Base-by-base conservation (phyloP, 1,139 yeast genomes). In the Casaregolazyma lundiana region DNA sequence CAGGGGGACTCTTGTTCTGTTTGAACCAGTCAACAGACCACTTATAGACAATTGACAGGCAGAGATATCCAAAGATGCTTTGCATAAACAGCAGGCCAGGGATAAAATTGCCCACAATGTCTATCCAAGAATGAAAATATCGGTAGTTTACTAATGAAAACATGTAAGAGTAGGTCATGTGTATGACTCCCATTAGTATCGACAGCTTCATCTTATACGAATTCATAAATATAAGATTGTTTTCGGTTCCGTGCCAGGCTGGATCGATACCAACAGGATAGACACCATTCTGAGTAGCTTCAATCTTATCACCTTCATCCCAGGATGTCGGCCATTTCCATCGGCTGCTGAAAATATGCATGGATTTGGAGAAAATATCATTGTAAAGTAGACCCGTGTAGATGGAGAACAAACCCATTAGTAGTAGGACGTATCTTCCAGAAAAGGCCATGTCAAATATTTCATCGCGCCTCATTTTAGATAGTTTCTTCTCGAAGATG, bases 211-310 rank as follows among this genome's bases (percentile, higher is more conserved):
- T 92, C 71, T 92, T 92, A 69, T 87, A 90, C 1, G 97, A 90
- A 69, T 92, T 92, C 47, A 95, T 80, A 67, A 94, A 92, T 50
- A 94, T 68, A 57, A 92, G 75, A 52, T 84, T 85, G 67, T 94
- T 92, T 54, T 92, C 98, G 26, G 97, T 77, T 2, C 97, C 97
- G 63, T 92, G 98, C 99, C 99, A 92, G 24, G 84, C 89, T 69
- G 85, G 86, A 67, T 92, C 99, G 39, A 92, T 67, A 49, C 99
- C 99, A 60, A 90, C 71, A 20, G 84, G 73, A 63, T 92, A 94
- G 11, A 80, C 79, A 6, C 95, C 92, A 3, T 73, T 69, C 57
- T 76, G 76, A 30, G 71, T 69, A 0, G 94, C 97, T 39, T 70
- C 68, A 43, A 89, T 72, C 2, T 79, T 61, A 43, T 82, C 84